Base-by-base conservation (phyloP, 1,284 basidiomycete genomes). In the Puccinia polysora region DNA sequence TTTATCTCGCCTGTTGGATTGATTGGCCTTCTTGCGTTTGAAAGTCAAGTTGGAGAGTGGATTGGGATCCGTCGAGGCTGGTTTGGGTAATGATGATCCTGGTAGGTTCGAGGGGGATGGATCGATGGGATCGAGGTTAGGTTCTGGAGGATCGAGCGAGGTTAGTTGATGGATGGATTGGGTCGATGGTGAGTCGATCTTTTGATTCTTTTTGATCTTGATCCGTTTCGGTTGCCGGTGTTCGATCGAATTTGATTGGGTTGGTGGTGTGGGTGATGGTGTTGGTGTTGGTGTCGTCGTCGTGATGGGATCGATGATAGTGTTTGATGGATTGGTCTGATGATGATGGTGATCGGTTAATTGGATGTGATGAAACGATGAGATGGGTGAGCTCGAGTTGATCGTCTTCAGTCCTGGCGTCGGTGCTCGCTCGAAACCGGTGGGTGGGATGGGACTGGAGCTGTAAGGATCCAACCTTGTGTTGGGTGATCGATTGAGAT, bases 391-490 rank as follows among this genome's bases (percentile, higher is more conserved):
- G 23, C 28, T 14, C 12, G 63, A 65, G 49, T 28, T n/a, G n/a
- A n/a, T n/a, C n/a, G n/a, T n/a, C n/a, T n/a, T 28, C 8, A 65
- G 20, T 34, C 63, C 63, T 15, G 63, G 63, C 36, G 63, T 65
- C 36, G 50, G 49, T 40, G 63, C 63, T 40, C 50, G 30, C 25
- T 55, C 49, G 50, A 65, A 65, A 12, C 10, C 8, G 45, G 45
- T 50, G 45, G 6, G 8, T 10, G 12, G 6, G 8, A 63, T 47
- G 6, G 47, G 63, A n/a, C n/a, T n/a, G 28, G 50, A 65, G 47
- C 49, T 53, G 7, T 34, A 53, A 15, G 34, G 32, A 2, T 49
- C 14, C 25, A 38, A 28, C 40, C 32, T 34, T 6, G n/a, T n/a
- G n/a, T n/a, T n/a, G n/a, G 60, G 60, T 49, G 60, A 63, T 30